phyloP scores from a whole-genome alignment of 202 grass and related monocot genomes.

The Schoenoplectus triqueter region DNA sequence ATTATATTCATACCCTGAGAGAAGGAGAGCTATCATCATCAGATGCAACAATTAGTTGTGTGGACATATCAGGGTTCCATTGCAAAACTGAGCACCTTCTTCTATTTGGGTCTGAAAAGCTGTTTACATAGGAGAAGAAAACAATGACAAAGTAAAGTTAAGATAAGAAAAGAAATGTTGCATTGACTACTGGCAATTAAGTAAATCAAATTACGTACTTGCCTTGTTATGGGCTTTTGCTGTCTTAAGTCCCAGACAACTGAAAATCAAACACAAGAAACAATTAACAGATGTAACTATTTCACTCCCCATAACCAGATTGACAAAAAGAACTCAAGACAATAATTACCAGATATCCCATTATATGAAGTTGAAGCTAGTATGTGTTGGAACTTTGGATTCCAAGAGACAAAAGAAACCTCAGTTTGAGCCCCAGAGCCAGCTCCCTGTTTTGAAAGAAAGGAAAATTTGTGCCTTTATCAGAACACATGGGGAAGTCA shows the following conservation, averaged over 20 bases:
- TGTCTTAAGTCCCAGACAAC: slow-evolving; percentile 98
- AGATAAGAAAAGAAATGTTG: slow-evolving; percentile 23
- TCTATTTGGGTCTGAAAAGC: slow-evolving; percentile 85
- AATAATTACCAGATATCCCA: slow-evolving; percentile 74
- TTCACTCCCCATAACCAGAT: slow-evolving; percentile 1
- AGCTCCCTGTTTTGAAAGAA: slow-evolving; percentile 66
- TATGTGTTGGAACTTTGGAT: slow-evolving; percentile 97
- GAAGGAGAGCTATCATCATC: slow-evolving; percentile 91
- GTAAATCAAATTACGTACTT: slow-evolving; percentile 46
- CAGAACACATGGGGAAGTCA: slow-evolving; percentile 26
- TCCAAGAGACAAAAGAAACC: slow-evolving; percentile 93
- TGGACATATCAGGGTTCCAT: slow-evolving; percentile 97
- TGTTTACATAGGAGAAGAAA: slow-evolving; percentile 46
- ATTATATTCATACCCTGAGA: slow-evolving; percentile 65
- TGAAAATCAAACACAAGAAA: slow-evolving; percentile 48
- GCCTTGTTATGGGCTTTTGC: slow-evolving; percentile 87
- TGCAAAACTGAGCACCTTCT: slow-evolving; percentile 93
- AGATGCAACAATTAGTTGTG: slow-evolving; percentile 90
- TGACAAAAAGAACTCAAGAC: slow-evolving; percentile 33
- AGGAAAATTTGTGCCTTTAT: slow-evolving; percentile 30
- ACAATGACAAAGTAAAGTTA: slow-evolving; percentile 38
- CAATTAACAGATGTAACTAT: slow-evolving; percentile 43
- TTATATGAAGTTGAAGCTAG: slow-evolving; percentile 85
- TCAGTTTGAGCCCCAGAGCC: slow-evolving; percentile 81
- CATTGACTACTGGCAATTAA: slow-evolving; percentile 17